A percentile compares a stretch with the other conserved stretches of the same genome.
Conservation (phyloP, 768 basidiomycete genomes). For the Rhizopogon sp. region DNA sequence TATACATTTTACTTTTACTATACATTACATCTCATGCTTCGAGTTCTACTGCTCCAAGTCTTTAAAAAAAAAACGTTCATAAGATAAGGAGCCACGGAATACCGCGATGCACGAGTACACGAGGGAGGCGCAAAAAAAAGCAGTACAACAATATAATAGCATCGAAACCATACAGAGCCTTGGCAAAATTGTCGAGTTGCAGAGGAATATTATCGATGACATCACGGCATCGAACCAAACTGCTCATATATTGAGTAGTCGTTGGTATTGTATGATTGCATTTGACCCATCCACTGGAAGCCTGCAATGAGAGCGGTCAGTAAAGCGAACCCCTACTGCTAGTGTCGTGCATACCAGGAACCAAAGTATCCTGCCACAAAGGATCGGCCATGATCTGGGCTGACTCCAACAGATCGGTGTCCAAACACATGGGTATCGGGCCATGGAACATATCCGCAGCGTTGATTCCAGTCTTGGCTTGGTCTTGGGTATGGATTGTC, state of each 20-base stretch:
- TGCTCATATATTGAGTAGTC: conserved; percentile 25
- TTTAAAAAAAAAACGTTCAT: too few species aligned
- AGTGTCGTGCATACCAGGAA: conserved; percentile 42
- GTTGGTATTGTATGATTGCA: conserved; percentile 14
- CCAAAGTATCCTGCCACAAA: conserved; percentile 48
- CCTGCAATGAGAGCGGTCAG: conserved; percentile 14
- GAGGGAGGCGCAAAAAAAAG: not conserved
- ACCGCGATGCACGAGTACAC: not conserved
- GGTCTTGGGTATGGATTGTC: not conserved
- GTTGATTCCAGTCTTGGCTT: not conserved
- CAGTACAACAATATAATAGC: not conserved
- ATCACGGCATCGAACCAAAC: conserved; percentile 9
- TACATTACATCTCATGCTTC: too few species aligned
- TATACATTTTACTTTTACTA: too few species aligned
- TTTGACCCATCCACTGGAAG: conserved; percentile 31
- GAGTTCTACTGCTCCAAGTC: too few species aligned
- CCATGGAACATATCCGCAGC: conserved; percentile 38
- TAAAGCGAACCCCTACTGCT: not conserved
- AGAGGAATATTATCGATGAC: not conserved
- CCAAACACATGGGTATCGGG: conserved; percentile 42
- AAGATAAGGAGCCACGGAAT: not conserved
- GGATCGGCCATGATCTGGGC: conserved; percentile 56
- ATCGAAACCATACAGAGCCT: not conserved
- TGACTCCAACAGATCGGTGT: conserved; percentile 55
- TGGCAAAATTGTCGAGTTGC: not conserved